Evolutionary conservation across 768 basidiomycete species (phyloP).

Genomic region (Leccinum imitatum): DNA sequence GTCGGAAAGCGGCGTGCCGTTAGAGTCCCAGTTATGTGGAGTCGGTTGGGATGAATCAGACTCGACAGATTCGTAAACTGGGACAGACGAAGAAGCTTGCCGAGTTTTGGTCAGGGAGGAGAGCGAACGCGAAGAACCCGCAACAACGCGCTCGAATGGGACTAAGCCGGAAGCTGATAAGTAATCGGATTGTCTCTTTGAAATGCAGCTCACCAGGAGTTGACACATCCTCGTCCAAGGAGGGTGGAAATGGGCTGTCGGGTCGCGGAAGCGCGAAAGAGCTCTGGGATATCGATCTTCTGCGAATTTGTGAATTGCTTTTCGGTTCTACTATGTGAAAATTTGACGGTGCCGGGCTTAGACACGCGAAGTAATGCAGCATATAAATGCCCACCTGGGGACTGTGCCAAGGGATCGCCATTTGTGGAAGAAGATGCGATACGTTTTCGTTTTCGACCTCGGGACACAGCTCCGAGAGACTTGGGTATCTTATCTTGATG

Average conservation of each 20-base stretch:
- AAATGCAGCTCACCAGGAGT: slow-evolving; percentile 15
- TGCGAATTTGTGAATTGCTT: slow-evolving; percentile 7
- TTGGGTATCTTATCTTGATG: slow-evolving; percentile 13
- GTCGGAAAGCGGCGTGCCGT: slow-evolving; percentile 12
- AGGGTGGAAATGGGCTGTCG: neutral
- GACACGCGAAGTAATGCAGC: slow-evolving; percentile 1
- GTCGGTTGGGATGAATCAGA: slow-evolving; percentile 6
- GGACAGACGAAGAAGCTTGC: slow-evolving; percentile 1
- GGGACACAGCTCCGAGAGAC: slow-evolving; percentile 10
- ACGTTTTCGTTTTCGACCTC: slow-evolving; percentile 27
- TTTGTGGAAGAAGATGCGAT: slow-evolving; percentile 18
- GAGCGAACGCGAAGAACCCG: slow-evolving; percentile 12
- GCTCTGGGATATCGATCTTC: slow-evolving; percentile 8
- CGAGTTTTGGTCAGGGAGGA: slow-evolving; percentile 12
- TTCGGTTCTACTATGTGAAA: slow-evolving; percentile 7
- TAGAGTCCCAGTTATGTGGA: slow-evolving; percentile 1
- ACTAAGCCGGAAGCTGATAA: slow-evolving; percentile 13
- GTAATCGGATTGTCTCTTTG: neutral
- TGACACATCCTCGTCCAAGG: slow-evolving; percentile 3
- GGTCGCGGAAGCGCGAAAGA: slow-evolving; percentile 2
- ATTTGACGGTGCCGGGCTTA: slow-evolving; percentile 11
- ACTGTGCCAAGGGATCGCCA: slow-evolving; percentile 4
- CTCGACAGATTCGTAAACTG: slow-evolving; percentile 11
- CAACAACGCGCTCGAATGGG: slow-evolving; percentile 4
- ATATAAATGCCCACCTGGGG: slow-evolving; percentile 24